Evolutionary conservation across 1,284 basidiomycete genomes (phyloP), one percentile per base, ranked within the genome.

Genomic region (Bondarzewia mesenterica): DNA sequence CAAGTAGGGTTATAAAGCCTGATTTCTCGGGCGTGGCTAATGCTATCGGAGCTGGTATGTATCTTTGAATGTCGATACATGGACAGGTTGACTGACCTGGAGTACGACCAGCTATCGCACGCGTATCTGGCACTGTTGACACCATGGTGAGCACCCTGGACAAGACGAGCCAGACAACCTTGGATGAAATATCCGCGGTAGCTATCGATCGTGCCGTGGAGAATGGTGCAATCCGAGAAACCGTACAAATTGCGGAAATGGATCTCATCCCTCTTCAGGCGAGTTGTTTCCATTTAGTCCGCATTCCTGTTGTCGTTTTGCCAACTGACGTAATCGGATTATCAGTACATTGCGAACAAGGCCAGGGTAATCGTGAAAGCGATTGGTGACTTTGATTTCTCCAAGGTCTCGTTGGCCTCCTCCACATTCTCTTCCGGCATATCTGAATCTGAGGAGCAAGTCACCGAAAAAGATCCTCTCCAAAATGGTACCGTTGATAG

Each of bases 1-100:
- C 78, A 4, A 65, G 58, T 21, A 64, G 70, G 44, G 70, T 80
- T 32, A 66, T 76, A 43, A 67, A 72, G 14, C 75, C 77, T 14
- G 72, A 71, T 0, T 71, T 69, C 57, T 72, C 70, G 50, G 66
- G 70, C 43, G 75, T 77, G 12, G 77, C 77, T 1, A 81, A 81
- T 53, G 78, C 77, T 3, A 76, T 80, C 14, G 77, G 78, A 72
- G 10, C 69, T 70, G 62, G 70, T 69, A 42, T 6, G 58, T 40
- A 8, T 35, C n/a, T n/a, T 35, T 35, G 10, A 16, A 23, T 44
- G 42, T 45, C 12, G 38, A 22, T 37, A 22, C 14, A n/a, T n/a
- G n/a, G n/a, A n/a, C n/a, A n/a, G n/a, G n/a, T n/a, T n/a, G n/a
- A n/a, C n/a, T n/a, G n/a, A n/a, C n/a, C n/a, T n/a, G n/a, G n/a